Evolutionary conservation across 2,329 filamentous ascomycete genomes (phyloP), one percentile per base, ranked within the genome.

Genomic region (Botrytis pseudocinerea): DNA sequence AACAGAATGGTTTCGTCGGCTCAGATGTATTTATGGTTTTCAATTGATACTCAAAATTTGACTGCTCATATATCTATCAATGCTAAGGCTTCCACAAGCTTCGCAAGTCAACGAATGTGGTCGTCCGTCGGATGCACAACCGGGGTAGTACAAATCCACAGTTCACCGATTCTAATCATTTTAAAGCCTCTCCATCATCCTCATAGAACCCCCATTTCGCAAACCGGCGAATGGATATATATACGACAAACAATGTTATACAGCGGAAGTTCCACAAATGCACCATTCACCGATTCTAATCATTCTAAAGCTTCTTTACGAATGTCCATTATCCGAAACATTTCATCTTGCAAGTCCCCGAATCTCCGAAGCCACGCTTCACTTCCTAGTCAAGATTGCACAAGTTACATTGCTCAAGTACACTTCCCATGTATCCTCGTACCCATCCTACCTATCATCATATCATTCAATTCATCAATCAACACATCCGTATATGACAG

Each of bases 301-400:
- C n/a, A 69, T 69, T 57, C 65, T 57, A 57, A 69, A 57, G 48
- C 65, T 69, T 69, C 65, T 44, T 63, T 51, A 51, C n/a, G 28
- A 28, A 42, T 8, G 25, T 32, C 22, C 12, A 70, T 18, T 18
- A 12, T 25, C 25, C 22, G 38, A 35, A 22, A 60, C 35, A 51
- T 44, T 51, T 8, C 38, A 72, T 72, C 70, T 38, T 51, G 60
- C 63, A 68, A 72, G 70, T 72, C 70, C 51, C 70, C 70, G 70
- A 61, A 48, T 69, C 62, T 72, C 62, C 62, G 70, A 68, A 68
- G 70, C 70, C 62, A 72, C 62, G 63, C 48, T 51, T 66, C n/a
- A 35, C 51, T 44, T 72, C 48, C 69, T 25, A 18, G 38, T 64
- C 35, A 42, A 44, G 32, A 46, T 63, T 63, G 42, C 25, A 51